phyloP scores from a whole-genome alignment of 2,329 filamentous ascomycete genomes.

The Hymenoscyphus albidus region DNA sequence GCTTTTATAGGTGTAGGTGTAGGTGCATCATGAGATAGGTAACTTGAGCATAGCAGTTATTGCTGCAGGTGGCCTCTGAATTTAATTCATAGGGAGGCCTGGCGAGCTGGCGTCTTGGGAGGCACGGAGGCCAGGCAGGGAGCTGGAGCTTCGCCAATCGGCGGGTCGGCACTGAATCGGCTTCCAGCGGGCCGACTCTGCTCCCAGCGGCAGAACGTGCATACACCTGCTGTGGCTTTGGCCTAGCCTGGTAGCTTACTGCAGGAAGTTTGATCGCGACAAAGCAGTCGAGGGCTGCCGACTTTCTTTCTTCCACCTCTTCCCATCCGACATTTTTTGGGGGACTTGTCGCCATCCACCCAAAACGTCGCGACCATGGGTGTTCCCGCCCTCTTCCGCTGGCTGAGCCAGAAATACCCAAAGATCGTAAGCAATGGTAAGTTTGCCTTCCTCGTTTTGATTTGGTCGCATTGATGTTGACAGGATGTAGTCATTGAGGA shows the following conservation, averaged over 20 bases:
- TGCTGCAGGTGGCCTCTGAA: neutral
- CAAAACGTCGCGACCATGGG: conserved; percentile 26
- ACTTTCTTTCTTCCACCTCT: neutral
- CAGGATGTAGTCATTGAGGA: conserved; percentile 89
- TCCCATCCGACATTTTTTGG: neutral
- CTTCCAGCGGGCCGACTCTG: too few relatives aligned
- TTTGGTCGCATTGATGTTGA: conserved; percentile 62
- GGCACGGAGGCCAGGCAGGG: too few relatives aligned
- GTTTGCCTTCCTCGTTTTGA: neutral
- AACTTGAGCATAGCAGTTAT: neutral
- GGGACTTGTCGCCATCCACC: neutral
- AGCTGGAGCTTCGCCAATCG: too few relatives aligned
- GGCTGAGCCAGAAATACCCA: conserved; percentile 96
- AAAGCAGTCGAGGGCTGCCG: neutral
- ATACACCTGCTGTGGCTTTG: neutral
- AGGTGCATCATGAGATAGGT: neutral
- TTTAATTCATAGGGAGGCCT: neutral
- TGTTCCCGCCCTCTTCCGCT: conserved; percentile 57
- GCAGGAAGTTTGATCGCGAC: neutral
- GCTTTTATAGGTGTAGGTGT: neutral
- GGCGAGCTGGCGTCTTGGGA: too few relatives aligned
- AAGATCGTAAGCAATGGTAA: conserved; percentile 65
- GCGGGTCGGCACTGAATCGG: too few relatives aligned
- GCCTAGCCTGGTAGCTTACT: neutral
- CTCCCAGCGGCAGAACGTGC: neutral